Evolutionary conservation across 2,329 filamentous ascomycete genomes (phyloP).

Genomic region (Cercospora zeina): DNA sequence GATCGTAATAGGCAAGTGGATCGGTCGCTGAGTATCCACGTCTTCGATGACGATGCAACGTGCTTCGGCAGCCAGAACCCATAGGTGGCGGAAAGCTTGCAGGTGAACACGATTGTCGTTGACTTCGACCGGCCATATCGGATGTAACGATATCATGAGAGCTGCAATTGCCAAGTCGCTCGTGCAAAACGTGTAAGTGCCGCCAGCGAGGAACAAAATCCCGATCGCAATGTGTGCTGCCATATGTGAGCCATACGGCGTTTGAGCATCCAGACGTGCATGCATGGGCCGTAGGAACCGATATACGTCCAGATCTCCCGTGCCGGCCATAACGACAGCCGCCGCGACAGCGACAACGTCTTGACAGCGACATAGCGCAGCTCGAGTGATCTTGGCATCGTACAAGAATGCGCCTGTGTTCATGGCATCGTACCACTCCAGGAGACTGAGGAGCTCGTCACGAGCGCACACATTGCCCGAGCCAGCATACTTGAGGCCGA

Average conservation of each 20-base stretch:
- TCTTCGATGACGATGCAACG: slow-evolving; percentile 88
- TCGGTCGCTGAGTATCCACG: slow-evolving; percentile 75
- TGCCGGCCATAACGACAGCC: slow-evolving; percentile 92
- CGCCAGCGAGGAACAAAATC: slow-evolving; percentile 85
- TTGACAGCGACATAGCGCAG: slow-evolving; percentile 86
- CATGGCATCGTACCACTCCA: slow-evolving; percentile 57
- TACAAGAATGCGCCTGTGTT: slow-evolving; percentile 54
- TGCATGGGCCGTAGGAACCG: slow-evolving; percentile 84
- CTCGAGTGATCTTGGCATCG: slow-evolving; percentile 78
- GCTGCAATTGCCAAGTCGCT: slow-evolving; percentile 83
- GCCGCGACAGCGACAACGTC: slow-evolving; percentile 80
- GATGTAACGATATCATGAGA: slow-evolving; percentile 89
- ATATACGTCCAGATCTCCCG: slow-evolving; percentile 82
- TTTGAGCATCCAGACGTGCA: slow-evolving; percentile 78
- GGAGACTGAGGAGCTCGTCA: slow-evolving; percentile 77
- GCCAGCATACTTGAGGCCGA: slow-evolving; percentile 51
- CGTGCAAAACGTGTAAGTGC: slow-evolving; percentile 87
- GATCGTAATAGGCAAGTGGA: slow-evolving; percentile 52
- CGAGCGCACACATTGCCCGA: slow-evolving; percentile 64
- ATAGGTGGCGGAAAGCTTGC: slow-evolving; percentile 95
- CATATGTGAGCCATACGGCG: slow-evolving; percentile 89
- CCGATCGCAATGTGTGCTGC: slow-evolving; percentile 91
- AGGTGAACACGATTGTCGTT: slow-evolving; percentile 93
- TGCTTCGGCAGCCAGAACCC: slow-evolving; percentile 89
- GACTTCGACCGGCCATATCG: slow-evolving; percentile 82